These are phyloP conservation scores for Auricularia heimuer DNA, from an alignment of 768 basidiomycete species.

Conservation along the genomic window DNA sequence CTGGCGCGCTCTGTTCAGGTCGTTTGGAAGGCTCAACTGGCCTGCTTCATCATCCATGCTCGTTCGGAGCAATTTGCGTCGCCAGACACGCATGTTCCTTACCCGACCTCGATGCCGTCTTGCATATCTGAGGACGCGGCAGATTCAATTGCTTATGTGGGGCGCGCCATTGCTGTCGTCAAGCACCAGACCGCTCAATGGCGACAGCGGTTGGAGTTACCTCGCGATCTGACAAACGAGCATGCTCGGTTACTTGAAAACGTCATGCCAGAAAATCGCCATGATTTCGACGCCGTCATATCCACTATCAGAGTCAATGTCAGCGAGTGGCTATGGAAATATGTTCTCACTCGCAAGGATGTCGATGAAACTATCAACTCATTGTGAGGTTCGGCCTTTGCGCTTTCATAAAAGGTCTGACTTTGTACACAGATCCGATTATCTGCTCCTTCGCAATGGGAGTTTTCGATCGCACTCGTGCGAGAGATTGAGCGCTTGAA, in stretches of 20 bases:
- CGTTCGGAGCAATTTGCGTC: conserved; percentile 62
- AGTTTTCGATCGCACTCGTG: conserved; percentile 76
- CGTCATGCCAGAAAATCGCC: conserved; percentile 66
- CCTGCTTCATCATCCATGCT: conserved; percentile 74
- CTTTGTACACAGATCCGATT: conserved; percentile 52
- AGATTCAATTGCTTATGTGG: conserved; percentile 80
- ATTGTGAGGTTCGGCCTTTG: conserved; percentile 41
- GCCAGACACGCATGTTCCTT: conserved; percentile 40
- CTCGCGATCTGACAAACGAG: conserved; percentile 50
- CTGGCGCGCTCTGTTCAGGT: conserved; percentile 69
- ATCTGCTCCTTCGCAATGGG: conserved; percentile 86
- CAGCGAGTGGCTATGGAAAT: conserved; percentile 91
- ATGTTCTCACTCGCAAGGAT: conserved; percentile 74
- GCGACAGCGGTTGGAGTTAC: conserved; percentile 38
- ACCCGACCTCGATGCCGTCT: conserved; percentile 61
- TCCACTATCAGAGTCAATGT: conserved; percentile 67
- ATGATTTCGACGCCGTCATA: conserved; percentile 66
- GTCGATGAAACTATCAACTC: conserved; percentile 80
- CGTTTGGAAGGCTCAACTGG: conserved; percentile 79
- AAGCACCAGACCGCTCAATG: conserved; percentile 38
- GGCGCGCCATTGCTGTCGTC: conserved; percentile 77
- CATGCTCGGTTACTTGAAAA: conserved; percentile 56
- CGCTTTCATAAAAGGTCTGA: conserved; percentile 7
- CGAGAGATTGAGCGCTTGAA: conserved; percentile 81
- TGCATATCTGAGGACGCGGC: conserved; percentile 62